A percentile compares a stretch with the other conserved stretches of the same genome.
These are phyloP conservation scores for Malania oleifera DNA, from an alignment of 164 flowering plant genomes.

Conservation along the genomic window DNA sequence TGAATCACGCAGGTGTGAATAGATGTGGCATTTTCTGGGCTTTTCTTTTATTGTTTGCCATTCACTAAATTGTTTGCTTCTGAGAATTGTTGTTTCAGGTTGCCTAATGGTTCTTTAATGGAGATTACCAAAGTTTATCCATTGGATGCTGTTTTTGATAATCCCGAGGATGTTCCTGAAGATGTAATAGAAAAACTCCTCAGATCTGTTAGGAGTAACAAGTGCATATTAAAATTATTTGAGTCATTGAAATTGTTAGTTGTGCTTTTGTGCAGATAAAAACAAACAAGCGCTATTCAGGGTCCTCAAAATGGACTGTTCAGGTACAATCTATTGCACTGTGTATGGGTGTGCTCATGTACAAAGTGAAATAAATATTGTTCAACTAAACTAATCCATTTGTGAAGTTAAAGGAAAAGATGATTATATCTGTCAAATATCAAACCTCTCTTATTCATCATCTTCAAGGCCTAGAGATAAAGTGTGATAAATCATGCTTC, in stretches of 20 bases:
- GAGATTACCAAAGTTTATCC: constrained; percentile 85
- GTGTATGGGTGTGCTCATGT: neutral
- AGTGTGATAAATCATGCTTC: neutral
- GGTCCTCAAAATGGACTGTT: constrained; percentile 88
- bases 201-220: too few relatives aligned
- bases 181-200: constrained; percentile 74
- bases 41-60: too few relatives aligned
- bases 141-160: constrained; percentile 89
- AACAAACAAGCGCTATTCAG: constrained; percentile 89
- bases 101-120: constrained; percentile 95
- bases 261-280: constrained; percentile 55
- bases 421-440: too few relatives aligned
- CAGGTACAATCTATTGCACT: constrained; percentile 54
- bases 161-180: constrained; percentile 89
- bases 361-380: too few relatives aligned
- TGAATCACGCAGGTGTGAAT: constrained; percentile 55
- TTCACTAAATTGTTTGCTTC: constrained; percentile 1
- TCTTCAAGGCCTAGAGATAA: neutral
- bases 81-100: constrained; percentile 31
- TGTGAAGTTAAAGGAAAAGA: too few relatives aligned
- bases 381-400: too few relatives aligned
- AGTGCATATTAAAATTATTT: neutral
- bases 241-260: neutral
- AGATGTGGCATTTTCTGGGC: too few relatives aligned
- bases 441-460: neutral